These are phyloP conservation scores for Hirschfeldia incana DNA, from an alignment of 345 rosid species.

Conservation along the genomic window DNA sequence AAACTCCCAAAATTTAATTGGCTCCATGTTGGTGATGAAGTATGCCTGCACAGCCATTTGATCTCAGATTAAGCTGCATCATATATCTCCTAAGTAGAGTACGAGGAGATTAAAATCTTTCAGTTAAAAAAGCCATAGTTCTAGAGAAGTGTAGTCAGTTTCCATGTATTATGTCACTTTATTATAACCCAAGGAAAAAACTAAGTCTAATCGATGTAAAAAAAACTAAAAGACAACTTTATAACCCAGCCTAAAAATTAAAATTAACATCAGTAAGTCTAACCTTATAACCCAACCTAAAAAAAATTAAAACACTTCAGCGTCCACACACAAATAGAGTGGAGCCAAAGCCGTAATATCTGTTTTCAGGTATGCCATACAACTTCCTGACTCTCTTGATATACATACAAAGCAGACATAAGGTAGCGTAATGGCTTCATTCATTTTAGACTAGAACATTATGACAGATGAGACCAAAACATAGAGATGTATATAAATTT, in stretches of 20 bases:
- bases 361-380: not conserved
- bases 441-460: not conserved
- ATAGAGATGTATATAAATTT: not conserved
- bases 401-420: not conserved
- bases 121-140: not conserved
- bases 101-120: not conserved
- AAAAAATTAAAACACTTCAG: not conserved
- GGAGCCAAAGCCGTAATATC: not conserved
- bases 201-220: not conserved
- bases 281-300: too few species aligned
- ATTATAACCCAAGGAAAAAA: not conserved
- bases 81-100: not conserved
- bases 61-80: slow-evolving; percentile 1
- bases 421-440: not conserved
- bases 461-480: not conserved
- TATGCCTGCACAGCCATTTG: slow-evolving; percentile 62
- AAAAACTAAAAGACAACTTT: not conserved
- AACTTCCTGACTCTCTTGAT: not conserved
- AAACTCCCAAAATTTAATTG: slow-evolving; percentile 92
- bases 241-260: not conserved
- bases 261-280: too few species aligned
- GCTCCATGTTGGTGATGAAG: slow-evolving; percentile 91
- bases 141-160: not conserved
- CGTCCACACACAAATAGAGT: not conserved
- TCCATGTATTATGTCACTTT: slow-evolving; percentile 10